Base-by-base conservation (phyloP, 1,284 basidiomycete species). In the Trichosporon faecale region DNA sequence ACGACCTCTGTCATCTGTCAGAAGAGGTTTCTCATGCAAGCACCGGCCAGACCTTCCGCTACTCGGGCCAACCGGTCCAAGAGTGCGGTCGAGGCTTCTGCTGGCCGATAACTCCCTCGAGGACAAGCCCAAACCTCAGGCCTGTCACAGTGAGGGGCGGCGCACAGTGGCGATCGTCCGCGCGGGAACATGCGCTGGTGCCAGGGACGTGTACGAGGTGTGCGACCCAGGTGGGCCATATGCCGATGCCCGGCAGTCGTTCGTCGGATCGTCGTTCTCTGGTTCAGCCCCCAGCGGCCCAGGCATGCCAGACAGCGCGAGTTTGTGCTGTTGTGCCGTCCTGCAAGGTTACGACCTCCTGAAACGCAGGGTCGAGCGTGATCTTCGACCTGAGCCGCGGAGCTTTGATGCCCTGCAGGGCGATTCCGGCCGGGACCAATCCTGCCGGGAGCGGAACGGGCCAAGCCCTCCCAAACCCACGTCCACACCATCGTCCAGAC, bases 391-490 rank as follows among this genome's bases (percentile, higher is more conserved):
- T 12, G 23, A 23, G 11, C 8, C n/a, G 49, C 49, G 49, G 49
- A 52, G 49, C 49, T 25, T 52, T 52, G 21, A 8, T 6, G 23
- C 49, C 49, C 49, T 52, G 49, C 49, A 52, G 49, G 49, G 49
- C 25, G 49, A 52, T 52, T 23, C 49, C 49, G 49, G 21, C 49
- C 23, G 49, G 23, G 49, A 52, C 21, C 49, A 52, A 52, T 52
- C 49, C 49, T 52, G 21, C 18, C 49, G 49, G 49, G 49, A 52
- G 49, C 49, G 49, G 49, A 52, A 52, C 49, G 49, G 49, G 49
- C 49, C 49, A 52, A 23, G 49, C 8, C 49, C 3, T 14, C 40
- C 40, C 6, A 6, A n/a, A 40, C 37, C 40, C 40, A 52, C 21
- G 21, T 23, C 21, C 21, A 21, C 18, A 25, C 21, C 49, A 52